Conservation (phyloP, 2,329 filamentous ascomycete species). For the Penicillium concentricum region DNA sequence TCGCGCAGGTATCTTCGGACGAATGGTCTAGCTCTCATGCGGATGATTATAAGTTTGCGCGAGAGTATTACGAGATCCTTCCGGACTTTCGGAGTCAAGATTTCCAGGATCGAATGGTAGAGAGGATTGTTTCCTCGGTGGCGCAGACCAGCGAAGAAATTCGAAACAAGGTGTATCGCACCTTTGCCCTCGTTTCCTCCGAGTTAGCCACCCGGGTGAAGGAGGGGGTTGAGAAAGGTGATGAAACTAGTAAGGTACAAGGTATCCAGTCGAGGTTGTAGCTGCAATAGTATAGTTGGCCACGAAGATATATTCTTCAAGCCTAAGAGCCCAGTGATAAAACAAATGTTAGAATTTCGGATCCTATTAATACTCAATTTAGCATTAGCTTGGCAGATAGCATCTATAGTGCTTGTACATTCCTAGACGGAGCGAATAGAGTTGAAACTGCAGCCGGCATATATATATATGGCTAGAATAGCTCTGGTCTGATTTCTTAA, state of each 20-base stretch:
- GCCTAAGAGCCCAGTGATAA: no score
- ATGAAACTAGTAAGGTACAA: no score
- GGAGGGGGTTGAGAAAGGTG: not conserved
- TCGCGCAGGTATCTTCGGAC: not conserved
- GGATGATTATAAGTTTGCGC: not conserved
- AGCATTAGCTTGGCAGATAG: no score
- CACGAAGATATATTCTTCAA: no score
- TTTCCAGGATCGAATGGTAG: conserved; percentile 1
- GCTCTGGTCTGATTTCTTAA: not conserved
- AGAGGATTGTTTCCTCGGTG: not conserved
- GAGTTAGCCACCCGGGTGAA: not conserved
- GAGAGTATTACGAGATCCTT: not conserved
- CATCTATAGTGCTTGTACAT: no score
- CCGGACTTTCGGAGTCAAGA: not conserved
- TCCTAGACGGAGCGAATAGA: no score
- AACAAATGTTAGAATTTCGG: no score
- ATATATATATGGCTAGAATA: no score
- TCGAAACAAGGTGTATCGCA: not conserved
- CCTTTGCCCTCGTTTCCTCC: not conserved
- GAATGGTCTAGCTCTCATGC: not conserved
- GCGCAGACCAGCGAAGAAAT: not conserved
- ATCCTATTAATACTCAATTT: no score
- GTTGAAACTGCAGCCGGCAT: no score
- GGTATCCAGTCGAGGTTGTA: no score
- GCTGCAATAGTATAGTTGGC: no score